Evolutionary conservation across 1,139 yeast genomes (phyloP).

Genomic region (Dujonia santamariae): DNA sequence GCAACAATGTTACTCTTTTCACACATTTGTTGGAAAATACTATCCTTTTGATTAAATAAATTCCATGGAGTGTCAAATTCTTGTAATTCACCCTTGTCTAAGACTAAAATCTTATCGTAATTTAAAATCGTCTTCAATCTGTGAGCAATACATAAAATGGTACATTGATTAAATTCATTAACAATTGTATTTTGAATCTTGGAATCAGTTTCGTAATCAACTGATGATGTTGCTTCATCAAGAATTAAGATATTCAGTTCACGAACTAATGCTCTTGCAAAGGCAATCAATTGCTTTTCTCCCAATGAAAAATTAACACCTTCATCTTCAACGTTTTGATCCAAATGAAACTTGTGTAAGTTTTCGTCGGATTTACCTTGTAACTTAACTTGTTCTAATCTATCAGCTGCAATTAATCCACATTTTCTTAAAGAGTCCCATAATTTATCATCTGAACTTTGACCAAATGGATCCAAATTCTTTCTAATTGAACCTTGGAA

Average conservation of each 20-base stretch:
- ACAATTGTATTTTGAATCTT: conserved; percentile 35
- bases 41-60: conserved; percentile 17
- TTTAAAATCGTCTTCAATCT: conserved; percentile 37
- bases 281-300: conserved; percentile 39
- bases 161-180: conserved; percentile 33
- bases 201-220: conserved; percentile 43
- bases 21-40: conserved; percentile 57
- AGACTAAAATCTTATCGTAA: conserved; percentile 36
- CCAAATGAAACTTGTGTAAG: conserved; percentile 29
- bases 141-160: conserved; percentile 42
- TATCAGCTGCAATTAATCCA: conserved; percentile 22
- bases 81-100: conserved; percentile 26
- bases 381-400: conserved; percentile 9
- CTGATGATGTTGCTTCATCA: conserved; percentile 44
- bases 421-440: conserved; percentile 36
- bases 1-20: conserved; percentile 45
- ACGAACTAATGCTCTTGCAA: conserved; percentile 40
- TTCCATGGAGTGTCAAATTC: conserved; percentile 25
- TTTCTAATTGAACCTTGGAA: conserved; percentile 64
- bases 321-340: conserved; percentile 37
- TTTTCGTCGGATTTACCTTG: conserved; percentile 10
- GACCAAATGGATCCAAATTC: conserved; percentile 64
- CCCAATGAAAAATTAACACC: conserved; percentile 41
- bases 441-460: conserved; percentile 27
- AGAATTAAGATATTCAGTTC: conserved; percentile 35